These are phyloP conservation scores for Blastocystis hominis DNA, from an alignment of 352 stramenopile species.

Conservation along the genomic window DNA sequence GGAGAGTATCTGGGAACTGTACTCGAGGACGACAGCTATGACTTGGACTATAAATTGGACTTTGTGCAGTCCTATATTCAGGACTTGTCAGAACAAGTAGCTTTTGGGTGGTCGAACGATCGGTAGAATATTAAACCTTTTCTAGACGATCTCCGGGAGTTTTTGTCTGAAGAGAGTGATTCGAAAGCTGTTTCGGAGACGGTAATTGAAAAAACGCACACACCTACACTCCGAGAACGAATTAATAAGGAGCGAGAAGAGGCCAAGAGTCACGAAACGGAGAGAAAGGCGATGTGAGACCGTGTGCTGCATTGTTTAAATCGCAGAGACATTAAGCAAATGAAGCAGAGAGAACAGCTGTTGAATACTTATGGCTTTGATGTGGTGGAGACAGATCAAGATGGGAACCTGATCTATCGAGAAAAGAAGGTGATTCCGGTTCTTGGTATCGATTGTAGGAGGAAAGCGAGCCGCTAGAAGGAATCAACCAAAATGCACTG, in stretches of 20 bases:
- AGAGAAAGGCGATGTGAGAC: constrained; percentile 9
- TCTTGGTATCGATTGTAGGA: background rate
- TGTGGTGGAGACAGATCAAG: constrained; percentile 4
- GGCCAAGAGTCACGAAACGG: background rate
- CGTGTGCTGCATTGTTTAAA: background rate
- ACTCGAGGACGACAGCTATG: background rate
- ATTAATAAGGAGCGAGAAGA: constrained; percentile 20
- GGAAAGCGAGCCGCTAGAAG: constrained; percentile 24
- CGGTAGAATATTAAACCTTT: background rate
- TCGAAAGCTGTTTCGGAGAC: background rate
- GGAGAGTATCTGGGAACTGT: constrained; percentile 36
- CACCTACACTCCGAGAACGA: background rate
- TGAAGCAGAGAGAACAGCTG: constrained; percentile 27
- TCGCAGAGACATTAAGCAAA: background rate
- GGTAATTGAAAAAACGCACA: background rate
- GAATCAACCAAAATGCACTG: constrained; percentile 37
- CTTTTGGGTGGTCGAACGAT: background rate
- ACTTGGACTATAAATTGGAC: constrained; percentile 4
- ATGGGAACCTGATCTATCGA: constrained; percentile 44
- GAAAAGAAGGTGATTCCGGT: background rate
- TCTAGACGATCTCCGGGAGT: background rate
- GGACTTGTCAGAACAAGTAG: background rate
- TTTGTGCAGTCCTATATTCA: constrained; percentile 8
- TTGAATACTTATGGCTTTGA: constrained; percentile 53
- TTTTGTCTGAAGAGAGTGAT: background rate